These are phyloP conservation scores for Eucalyptus guilfoylei DNA, from an alignment of 345 rosid species.

Conservation along the genomic window DNA sequence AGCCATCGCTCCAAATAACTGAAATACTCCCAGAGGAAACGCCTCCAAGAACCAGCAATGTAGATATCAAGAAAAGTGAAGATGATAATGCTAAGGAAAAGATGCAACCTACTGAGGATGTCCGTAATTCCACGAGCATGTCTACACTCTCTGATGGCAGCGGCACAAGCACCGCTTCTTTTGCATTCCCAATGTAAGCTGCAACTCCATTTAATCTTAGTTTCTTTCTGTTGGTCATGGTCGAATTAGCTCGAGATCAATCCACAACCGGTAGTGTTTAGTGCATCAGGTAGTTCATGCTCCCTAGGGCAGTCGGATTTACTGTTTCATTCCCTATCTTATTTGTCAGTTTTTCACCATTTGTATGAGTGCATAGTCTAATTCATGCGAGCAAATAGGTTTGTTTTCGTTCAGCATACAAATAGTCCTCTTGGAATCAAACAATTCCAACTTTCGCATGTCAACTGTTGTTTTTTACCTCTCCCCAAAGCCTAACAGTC, in stretches of 20 bases:
- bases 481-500: neutral
- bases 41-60: neutral
- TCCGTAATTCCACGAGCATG: slow-evolving; percentile 7
- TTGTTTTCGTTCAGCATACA: neutral
- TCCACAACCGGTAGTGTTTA: neutral
- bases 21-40: neutral
- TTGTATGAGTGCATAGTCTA: neutral
- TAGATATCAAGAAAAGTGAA: neutral
- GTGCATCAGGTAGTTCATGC: neutral
- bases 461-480: neutral
- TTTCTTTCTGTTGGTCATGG: neutral
- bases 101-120: neutral
- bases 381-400: neutral
- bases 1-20: neutral
- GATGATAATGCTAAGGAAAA: neutral
- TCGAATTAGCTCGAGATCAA: neutral
- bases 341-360: neutral
- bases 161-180: slow-evolving; percentile 36
- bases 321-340: neutral
- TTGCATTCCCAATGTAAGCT: slow-evolving; percentile 68
- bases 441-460: neutral
- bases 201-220: neutral
- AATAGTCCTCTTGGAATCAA: neutral
- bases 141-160: slow-evolving; percentile 26
- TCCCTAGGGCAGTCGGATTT: neutral